Base-by-base conservation (phyloP, 148 eudicot genomes). In the Vaccinium vitisidaea region DNA sequence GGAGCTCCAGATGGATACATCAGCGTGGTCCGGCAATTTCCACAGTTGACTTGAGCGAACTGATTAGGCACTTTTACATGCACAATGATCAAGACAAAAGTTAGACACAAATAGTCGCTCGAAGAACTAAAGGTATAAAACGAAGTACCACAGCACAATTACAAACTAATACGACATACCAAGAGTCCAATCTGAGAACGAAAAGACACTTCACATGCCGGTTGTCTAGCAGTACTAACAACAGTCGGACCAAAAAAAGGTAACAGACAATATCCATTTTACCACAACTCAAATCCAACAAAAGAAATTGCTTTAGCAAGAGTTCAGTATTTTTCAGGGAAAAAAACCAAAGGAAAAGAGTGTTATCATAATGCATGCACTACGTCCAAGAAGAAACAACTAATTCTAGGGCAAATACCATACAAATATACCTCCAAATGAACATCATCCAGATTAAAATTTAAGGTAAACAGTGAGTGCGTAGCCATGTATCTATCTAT, bases 1-100 rank as follows among this genome's bases (percentile, higher is more conserved):
- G 93, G 94, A 69, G 98, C 96, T 87, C 98, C 98, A 86, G 78
- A 88, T 5, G 98, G 96, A 87, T 95, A 95, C 98, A 95, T 94
- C 69, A 95, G 92, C 61, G 85, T 87, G 69, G 90, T 93, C 65
- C 84, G 93, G 85, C 98, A 95, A 80, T 90, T 91, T 63, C 98
- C 98, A 88, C 98, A 95, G 80, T 90, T 91, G 78, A 95, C 87
- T 63, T 93, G 94, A 85, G 96, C 92, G 12, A 91, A 86, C 88
- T 94, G 94, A 87, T 87, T 94, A 48, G 92, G 82, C 52, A 88
- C 94, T 91, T 79, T 80, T 36, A 15, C 80, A 89, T 65, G 32
- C 84, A 79, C 71, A 82, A 82, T 16, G 12, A 82, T 50, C 76
- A 55, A 76, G 19, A 46, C 77, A 52, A 53, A 85, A 39, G 19